phyloP scores from a whole-genome alignment of 2,329 filamentous ascomycete species.

The Trichoderma citrinoviride region DNA sequence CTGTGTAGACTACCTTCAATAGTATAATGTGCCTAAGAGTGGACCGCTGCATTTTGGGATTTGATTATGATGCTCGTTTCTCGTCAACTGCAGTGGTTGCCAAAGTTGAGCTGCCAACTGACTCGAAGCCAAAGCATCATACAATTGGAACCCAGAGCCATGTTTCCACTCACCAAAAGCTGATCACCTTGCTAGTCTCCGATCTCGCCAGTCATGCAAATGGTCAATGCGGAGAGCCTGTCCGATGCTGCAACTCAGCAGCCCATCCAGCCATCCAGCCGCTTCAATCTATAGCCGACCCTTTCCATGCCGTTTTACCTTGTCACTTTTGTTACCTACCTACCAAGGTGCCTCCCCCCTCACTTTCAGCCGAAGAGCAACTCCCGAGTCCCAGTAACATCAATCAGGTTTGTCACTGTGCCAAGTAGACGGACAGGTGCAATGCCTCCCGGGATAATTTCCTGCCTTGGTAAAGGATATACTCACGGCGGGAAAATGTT shows the following conservation, averaged over 20 bases:
- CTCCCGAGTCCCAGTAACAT: too few species aligned
- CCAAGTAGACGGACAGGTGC: not conserved
- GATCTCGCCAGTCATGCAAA: not conserved
- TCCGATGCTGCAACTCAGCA: not conserved
- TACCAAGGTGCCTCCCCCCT: too few species aligned
- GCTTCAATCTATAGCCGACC: not conserved
- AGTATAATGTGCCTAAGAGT: too few species aligned
- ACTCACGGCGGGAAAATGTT: fast-evolving
- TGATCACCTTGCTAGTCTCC: not conserved
- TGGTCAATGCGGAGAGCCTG: not conserved
- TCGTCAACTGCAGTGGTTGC: too few species aligned
- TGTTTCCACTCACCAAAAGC: not conserved
- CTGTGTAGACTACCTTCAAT: too few species aligned
- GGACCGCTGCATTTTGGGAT: too few species aligned
- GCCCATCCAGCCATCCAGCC: not conserved
- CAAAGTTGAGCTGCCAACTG: not conserved
- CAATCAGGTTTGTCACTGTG: too few species aligned
- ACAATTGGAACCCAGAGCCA: not conserved
- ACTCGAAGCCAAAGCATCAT: not conserved
- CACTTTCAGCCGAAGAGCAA: too few species aligned
- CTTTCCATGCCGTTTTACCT: too few species aligned
- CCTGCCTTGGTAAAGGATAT: not conserved
- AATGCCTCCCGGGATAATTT: not conserved
- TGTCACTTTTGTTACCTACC: too few species aligned
- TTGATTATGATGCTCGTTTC: too few species aligned